Evolutionary conservation across 2,329 filamentous ascomycete species (phyloP).

Genomic region (Penicillium sp.): DNA sequence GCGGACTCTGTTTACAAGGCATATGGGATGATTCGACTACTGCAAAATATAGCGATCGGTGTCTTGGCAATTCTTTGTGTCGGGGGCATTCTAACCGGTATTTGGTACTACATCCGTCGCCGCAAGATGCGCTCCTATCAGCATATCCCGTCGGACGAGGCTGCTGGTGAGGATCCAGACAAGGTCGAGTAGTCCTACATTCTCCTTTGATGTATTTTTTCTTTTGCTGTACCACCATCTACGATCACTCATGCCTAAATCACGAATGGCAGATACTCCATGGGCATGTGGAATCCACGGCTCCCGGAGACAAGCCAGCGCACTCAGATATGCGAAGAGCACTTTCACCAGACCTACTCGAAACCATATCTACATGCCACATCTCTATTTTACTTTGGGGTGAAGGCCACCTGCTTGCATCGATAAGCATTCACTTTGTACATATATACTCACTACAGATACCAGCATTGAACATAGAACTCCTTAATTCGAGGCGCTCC

Average conservation of each 20-base stretch:
- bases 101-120: constrained; percentile 20
- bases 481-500: not conserved
- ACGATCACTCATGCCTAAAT: not conserved
- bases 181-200: not conserved
- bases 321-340: too few relatives aligned
- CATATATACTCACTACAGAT: not conserved
- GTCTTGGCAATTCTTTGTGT: constrained; percentile 22
- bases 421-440: not conserved
- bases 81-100: constrained; percentile 22
- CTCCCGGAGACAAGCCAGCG: too few relatives aligned
- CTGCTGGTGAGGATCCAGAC: constrained; percentile 21
- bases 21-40: constrained; percentile 29
- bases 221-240: not conserved
- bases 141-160: constrained; percentile 18
- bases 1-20: constrained; percentile 29
- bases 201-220: not conserved
- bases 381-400: too few relatives aligned
- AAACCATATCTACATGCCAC: too few relatives aligned
- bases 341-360: too few relatives aligned
- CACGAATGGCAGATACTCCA: too few relatives aligned
- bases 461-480: not conserved
- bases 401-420: not conserved
- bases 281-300: too few relatives aligned
- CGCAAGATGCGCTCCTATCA: constrained; percentile 28
- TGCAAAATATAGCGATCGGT: constrained; percentile 30